These are phyloP conservation scores for Fusarium avenaceum DNA, from an alignment of 2,329 filamentous ascomycete genomes.

Conservation along the genomic window DNA sequence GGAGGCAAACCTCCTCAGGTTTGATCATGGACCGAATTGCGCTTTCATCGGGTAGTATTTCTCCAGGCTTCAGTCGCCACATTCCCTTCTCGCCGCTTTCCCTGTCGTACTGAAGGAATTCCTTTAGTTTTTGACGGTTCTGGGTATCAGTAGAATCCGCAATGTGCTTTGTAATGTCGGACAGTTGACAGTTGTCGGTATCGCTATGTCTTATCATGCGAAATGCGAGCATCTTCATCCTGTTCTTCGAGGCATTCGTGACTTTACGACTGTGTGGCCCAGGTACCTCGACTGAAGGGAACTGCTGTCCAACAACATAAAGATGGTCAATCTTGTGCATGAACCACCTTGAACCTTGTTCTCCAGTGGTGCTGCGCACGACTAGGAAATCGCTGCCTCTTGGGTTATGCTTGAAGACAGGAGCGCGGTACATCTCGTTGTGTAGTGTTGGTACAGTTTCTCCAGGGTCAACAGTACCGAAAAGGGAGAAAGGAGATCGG, in stretches of 20 bases:
- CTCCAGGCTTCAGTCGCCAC: conserved; percentile 82
- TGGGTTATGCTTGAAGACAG: conserved; percentile 87
- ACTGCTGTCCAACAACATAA: conserved; percentile 91
- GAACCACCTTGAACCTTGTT: conserved; percentile 83
- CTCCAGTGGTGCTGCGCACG: conserved; percentile 82
- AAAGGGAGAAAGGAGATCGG: conserved; percentile 94
- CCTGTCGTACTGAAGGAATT: conserved; percentile 93
- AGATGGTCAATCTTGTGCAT: conserved; percentile 92
- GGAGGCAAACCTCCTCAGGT: conserved; percentile 92
- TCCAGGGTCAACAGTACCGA: conserved; percentile 91
- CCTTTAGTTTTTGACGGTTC: conserved; percentile 95
- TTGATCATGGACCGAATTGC: conserved; percentile 89
- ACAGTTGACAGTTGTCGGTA: conserved; percentile 76
- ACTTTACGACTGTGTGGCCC: conserved; percentile 95
- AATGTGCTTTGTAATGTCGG: conserved; percentile 92
- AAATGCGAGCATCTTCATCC: conserved; percentile 95
- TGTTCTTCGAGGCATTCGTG: conserved; percentile 96
- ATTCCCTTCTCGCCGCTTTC: conserved; percentile 76
- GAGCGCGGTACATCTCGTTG: conserved; percentile 95
- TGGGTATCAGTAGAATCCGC: conserved; percentile 94
- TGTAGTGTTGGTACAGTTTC: conserved; percentile 92
- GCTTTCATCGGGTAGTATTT: conserved; percentile 83
- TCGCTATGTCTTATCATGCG: conserved; percentile 85
- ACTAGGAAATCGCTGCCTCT: conserved; percentile 88
- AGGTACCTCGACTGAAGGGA: conserved; percentile 92